Evolutionary conservation across 768 basidiomycete species (phyloP).

Genomic region (Phlebiopsis flavidoalba): DNA sequence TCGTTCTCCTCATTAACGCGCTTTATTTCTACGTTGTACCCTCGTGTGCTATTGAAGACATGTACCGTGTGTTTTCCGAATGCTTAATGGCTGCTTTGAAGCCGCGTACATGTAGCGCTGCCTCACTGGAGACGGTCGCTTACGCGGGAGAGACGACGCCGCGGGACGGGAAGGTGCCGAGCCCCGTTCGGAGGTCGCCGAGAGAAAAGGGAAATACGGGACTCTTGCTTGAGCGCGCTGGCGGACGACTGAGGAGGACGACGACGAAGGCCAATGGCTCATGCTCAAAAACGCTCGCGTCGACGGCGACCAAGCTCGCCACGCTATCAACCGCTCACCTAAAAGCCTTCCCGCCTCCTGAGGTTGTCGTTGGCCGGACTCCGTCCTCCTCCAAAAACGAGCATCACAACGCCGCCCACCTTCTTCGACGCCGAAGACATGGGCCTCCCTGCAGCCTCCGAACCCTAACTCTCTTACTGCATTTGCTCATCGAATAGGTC

Average conservation of each 20-base stretch:
- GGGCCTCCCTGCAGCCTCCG: slow-evolving; percentile 69
- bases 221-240: slow-evolving; percentile 2
- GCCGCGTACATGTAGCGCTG: neutral
- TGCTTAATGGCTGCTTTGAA: too few species aligned
- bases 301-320: slow-evolving; percentile 40
- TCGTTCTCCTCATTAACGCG: neutral
- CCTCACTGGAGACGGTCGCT: neutral
- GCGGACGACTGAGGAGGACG: slow-evolving; percentile 5
- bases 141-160: neutral
- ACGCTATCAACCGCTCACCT: slow-evolving; percentile 55
- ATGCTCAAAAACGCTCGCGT: slow-evolving; percentile 52
- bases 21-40: neutral
- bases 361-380: slow-evolving; percentile 30
- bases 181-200: neutral
- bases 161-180: slow-evolving; percentile 4
- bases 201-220: slow-evolving; percentile 5
- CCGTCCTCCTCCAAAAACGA: slow-evolving; percentile 15
- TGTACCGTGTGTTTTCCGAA: neutral
- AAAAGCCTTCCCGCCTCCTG: slow-evolving; percentile 57
- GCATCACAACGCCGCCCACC: slow-evolving; percentile 7
- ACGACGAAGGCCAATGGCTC: slow-evolving; percentile 40
- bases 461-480: slow-evolving; percentile 68
- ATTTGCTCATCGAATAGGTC: slow-evolving; percentile 72
- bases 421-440: slow-evolving; percentile 60
- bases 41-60: neutral